Conservation (phyloP, 1,284 basidiomycete species). For the Meripilus lineatus region DNA sequence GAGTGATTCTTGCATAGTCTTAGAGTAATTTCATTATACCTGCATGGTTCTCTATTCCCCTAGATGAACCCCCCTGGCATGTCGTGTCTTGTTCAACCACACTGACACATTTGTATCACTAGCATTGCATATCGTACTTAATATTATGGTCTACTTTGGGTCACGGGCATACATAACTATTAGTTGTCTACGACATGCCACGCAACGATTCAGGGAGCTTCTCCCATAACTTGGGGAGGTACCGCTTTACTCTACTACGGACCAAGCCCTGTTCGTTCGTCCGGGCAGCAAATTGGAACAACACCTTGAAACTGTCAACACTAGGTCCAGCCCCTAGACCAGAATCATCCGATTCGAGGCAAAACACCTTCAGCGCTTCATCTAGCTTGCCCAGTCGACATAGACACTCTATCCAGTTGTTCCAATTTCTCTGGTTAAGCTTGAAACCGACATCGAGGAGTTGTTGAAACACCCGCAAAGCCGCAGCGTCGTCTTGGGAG, state of each 20-base stretch:
- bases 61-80: slow-evolving; percentile 21
- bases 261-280: slow-evolving; percentile 41
- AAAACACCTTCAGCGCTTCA: slow-evolving; percentile 65
- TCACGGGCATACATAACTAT: too few species aligned
- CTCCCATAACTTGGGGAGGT: slow-evolving; percentile 54
- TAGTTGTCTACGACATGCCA: too few species aligned
- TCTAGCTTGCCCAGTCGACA: slow-evolving; percentile 64
- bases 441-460: slow-evolving; percentile 46
- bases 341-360: slow-evolving; percentile 56
- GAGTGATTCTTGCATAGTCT: slow-evolving; percentile 9
- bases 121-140: slow-evolving; percentile 15
- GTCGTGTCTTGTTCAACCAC: slow-evolving; percentile 28
- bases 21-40: slow-evolving; percentile 15
- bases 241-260: slow-evolving; percentile 40
- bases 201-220: slow-evolving; percentile 22
- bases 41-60: slow-evolving; percentile 21
- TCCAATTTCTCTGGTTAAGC: slow-evolving; percentile 67
- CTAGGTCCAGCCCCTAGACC: slow-evolving; percentile 40
- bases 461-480: slow-evolving; percentile 46
- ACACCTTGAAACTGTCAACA: slow-evolving; percentile 41
- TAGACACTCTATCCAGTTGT: slow-evolving; percentile 84
- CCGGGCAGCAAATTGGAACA: slow-evolving; percentile 49
- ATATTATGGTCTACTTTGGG: too few species aligned
- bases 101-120: slow-evolving; percentile 24
- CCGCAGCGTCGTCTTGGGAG: slow-evolving; percentile 46